phyloP scores from a whole-genome alignment of 1,284 basidiomycete species.

The Anthracocystis setariae region DNA sequence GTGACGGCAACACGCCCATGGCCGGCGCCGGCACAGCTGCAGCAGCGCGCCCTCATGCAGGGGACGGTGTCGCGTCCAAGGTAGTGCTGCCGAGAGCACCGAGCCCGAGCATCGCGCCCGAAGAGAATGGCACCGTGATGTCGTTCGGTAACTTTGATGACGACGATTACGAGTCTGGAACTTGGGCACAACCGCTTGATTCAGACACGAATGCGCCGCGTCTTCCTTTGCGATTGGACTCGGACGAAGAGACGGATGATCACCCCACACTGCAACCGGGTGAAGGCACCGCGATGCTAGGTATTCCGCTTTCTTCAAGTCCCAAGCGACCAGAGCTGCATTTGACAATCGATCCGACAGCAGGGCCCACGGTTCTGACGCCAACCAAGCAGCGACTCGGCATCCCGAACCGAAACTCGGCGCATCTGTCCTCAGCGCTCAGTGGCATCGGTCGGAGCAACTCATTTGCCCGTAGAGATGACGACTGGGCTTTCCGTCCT shows the following conservation, averaged over 20 bases:
- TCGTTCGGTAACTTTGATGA: conserved; percentile 60
- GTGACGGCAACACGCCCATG: conserved; percentile 43
- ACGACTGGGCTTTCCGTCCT: conserved; percentile 77
- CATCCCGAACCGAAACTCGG: conserved; percentile 21
- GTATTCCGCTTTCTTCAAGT: conserved; percentile 15
- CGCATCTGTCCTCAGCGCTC: conserved; percentile 24
- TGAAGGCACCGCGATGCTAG: conserved; percentile 17
- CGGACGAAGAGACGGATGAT: conserved; percentile 19
- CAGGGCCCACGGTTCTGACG: conserved; percentile 26
- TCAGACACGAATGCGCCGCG: conserved; percentile 35
- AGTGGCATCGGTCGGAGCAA: conserved; percentile 49
- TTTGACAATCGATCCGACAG: conserved; percentile 52
- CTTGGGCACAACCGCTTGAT: conserved; percentile 64
- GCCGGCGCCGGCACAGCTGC: conserved; percentile 45
- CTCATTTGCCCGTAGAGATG: conserved; percentile 58
- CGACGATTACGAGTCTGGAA: conserved; percentile 57
- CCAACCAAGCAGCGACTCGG: conserved; percentile 7
- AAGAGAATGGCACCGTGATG: conserved; percentile 50
- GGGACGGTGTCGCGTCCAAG: conserved; percentile 12
- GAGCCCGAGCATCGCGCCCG: conserved; percentile 29
- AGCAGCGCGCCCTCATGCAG: conserved; percentile 24
- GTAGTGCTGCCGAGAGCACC: conserved; percentile 14
- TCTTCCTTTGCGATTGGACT: conserved; percentile 29
- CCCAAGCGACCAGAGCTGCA: conserved; percentile 57
- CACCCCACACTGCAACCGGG: conserved; percentile 39